Base-by-base conservation (phyloP, 2,329 filamentous ascomycete genomes). In the Neonectria faginata region DNA sequence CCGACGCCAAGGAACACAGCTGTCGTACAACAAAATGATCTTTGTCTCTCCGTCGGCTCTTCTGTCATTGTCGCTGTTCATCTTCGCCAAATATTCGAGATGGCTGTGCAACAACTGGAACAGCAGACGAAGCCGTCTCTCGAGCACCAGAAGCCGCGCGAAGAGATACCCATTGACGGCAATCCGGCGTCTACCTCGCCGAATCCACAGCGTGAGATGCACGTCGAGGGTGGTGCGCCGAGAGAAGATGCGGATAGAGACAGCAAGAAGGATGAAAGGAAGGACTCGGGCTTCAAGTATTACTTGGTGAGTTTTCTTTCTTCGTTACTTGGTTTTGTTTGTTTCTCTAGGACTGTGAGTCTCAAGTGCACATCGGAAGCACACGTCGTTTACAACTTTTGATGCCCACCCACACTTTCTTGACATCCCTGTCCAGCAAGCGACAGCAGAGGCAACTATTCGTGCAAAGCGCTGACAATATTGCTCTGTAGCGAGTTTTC, bases 401-500 rank as follows among this genome's bases (percentile, higher is more conserved):
- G 36, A 44, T 20, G 7, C 20, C 8, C 18, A 11, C 42, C n/a
- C n/a, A 45, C n/a, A 11, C 20, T 3, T 20, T 11, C 20, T 14
- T 45, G 42, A 12, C 42, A 45, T 6, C 42, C 8, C 11, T 22
- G 20, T 45, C 33, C n/a, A 4, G 22, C 25, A 45, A 20, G 25
- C 36, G 7, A 11, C 22, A 10, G 27, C 53, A 45, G 42, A 20
- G 42, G 10, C n/a, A 45, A 12, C 9, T 3, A 16, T 27, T 25
- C 10, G 3, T 25, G 6, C 3, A 8, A 12, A 22, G 5, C 27
- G 9, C 47, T 52, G 12, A 58, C 27, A 4, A 25, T 1, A 25
- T 11, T 36, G 8, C 10, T 14, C 14, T 20, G 6, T 25, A 80
- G 79, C 75, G 79, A 11, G 74, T 81, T 59, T 80, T 81, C 53